These are phyloP conservation scores for Aspergillus nanangensis DNA, from an alignment of 495 filamentous ascomycete genomes.

Conservation along the genomic window DNA sequence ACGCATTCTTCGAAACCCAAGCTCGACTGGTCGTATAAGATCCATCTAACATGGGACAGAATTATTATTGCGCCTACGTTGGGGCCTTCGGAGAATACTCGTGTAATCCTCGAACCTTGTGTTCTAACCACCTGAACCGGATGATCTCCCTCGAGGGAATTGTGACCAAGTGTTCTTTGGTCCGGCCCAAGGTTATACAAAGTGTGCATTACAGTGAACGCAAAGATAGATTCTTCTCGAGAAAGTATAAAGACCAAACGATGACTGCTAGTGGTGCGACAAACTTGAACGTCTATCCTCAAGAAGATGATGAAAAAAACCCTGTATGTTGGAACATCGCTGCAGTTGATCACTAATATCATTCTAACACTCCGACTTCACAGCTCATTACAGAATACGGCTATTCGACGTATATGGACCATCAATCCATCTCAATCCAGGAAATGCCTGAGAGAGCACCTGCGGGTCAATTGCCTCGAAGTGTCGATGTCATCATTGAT, in stretches of 20 bases:
- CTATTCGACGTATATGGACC: slow-evolving; percentile 91
- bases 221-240: slow-evolving; percentile 74
- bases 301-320: slow-evolving; percentile 83
- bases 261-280: slow-evolving; percentile 86
- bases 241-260: slow-evolving; percentile 91
- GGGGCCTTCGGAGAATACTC: slow-evolving; percentile 93
- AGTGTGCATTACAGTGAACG: slow-evolving; percentile 93
- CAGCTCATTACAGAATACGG: slow-evolving; percentile 91
- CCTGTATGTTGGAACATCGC: slow-evolving; percentile 39
- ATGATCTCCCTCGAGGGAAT: slow-evolving; percentile 98
- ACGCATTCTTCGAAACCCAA: slow-evolving; percentile 12
- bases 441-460: slow-evolving; percentile 99
- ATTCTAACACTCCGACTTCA: slow-evolving; percentile 9
- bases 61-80: slow-evolving; percentile 92
- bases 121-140: slow-evolving; percentile 82
- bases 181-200: slow-evolving; percentile 93
- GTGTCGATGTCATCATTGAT: slow-evolving; percentile 96
- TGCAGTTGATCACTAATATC: background rate
- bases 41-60: slow-evolving; percentile 27
- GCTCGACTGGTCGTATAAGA: too few species aligned
- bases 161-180: slow-evolving; percentile 91
- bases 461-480: slow-evolving; percentile 90
- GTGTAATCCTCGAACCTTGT: slow-evolving; percentile 90
- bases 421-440: slow-evolving; percentile 97
- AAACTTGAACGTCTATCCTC: slow-evolving; percentile 87